Conservation (phyloP, 805 yeast species). For the Lipomyces orientalis region DNA sequence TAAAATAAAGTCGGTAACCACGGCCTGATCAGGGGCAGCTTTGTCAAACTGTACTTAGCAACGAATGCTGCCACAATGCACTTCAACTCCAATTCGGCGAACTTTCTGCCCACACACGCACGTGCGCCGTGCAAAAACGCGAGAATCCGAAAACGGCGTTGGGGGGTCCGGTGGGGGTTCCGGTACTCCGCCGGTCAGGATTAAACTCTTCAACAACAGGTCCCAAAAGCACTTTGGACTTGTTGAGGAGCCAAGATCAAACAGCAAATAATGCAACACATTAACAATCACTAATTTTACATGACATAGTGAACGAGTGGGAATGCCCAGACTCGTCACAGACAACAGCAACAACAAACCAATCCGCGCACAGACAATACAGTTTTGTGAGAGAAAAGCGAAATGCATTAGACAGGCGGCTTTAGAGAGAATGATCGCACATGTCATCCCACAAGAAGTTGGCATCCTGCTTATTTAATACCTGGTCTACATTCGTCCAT, state of each 20-base stretch:
- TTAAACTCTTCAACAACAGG: conserved; percentile 26
- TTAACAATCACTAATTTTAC: too few relatives aligned
- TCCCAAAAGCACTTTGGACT: conserved; percentile 27
- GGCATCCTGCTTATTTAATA: too few relatives aligned
- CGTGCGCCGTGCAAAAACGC: conserved; percentile 33
- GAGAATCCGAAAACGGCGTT: conserved; percentile 22
- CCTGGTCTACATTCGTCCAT: too few relatives aligned
- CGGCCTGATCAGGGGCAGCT: conserved; percentile 15
- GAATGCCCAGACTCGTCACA: too few relatives aligned
- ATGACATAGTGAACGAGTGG: too few relatives aligned
- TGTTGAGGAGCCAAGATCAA: conserved; percentile 12
- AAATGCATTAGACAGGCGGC: too few relatives aligned
- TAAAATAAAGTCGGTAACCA: conserved; percentile 12
- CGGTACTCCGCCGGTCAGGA: conserved; percentile 31
- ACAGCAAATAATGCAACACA: too few relatives aligned
- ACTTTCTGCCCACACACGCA: conserved; percentile 27
- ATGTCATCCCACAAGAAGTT: too few relatives aligned
- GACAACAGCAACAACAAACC: too few relatives aligned
- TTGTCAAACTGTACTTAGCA: conserved; percentile 25
- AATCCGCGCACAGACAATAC: too few relatives aligned
- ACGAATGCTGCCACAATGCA: conserved; percentile 24
- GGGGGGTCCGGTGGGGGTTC: background rate
- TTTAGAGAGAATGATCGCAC: too few relatives aligned
- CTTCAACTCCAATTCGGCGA: conserved; percentile 33
- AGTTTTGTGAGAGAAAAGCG: too few relatives aligned